Evolutionary conservation across 495 filamentous ascomycete genomes (phyloP).

Genomic region (Clavariopsis aquatica): DNA sequence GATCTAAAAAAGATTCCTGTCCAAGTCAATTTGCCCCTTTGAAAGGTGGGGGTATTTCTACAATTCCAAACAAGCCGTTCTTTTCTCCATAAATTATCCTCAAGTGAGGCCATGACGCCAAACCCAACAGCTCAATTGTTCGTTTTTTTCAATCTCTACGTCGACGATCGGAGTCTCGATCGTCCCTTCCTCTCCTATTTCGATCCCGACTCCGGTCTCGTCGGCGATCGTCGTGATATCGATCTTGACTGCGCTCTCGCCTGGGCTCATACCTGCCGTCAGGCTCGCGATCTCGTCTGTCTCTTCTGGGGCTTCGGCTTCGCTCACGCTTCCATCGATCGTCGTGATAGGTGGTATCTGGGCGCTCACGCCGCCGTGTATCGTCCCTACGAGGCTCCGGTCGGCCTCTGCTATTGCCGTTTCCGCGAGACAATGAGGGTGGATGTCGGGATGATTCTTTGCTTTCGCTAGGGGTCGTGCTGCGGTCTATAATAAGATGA

Average conservation of each 20-base stretch:
- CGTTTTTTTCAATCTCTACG: constrained; percentile 19
- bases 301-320: constrained; percentile 56
- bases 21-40: background rate
- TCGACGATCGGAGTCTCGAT: constrained; percentile 22
- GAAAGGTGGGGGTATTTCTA: background rate
- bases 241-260: constrained; percentile 33
- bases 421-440: background rate
- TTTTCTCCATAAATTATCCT: background rate
- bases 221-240: constrained; percentile 30
- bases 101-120: background rate
- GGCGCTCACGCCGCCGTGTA: constrained; percentile 22
- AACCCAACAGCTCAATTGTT: background rate
- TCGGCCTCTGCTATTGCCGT: constrained; percentile 10
- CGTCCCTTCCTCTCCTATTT: constrained; percentile 31
- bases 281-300: constrained; percentile 38
- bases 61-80: background rate
- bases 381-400: constrained; percentile 8
- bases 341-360: constrained; percentile 45
- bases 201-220: constrained; percentile 39
- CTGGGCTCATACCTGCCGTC: constrained; percentile 31
- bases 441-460: background rate
- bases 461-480: constrained; percentile 41
- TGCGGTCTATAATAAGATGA: constrained; percentile 81
- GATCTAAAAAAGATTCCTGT: background rate
- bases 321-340: constrained; percentile 38